These are phyloP conservation scores for Stenocarpella maydis DNA, from an alignment of 2,329 filamentous ascomycete species.

Conservation along the genomic window DNA sequence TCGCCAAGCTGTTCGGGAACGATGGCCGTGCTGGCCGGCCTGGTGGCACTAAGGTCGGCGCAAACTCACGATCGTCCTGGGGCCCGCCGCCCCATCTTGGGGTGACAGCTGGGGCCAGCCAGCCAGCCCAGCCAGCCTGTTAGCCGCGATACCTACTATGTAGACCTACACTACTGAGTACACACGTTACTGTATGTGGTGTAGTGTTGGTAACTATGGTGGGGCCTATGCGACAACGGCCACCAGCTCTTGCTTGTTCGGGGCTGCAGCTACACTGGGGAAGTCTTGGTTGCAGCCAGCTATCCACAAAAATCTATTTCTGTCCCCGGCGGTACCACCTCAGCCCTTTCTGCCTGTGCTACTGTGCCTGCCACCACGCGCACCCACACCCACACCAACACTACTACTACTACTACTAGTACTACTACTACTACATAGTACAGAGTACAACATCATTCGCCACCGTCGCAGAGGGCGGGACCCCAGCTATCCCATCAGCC, in stretches of 20 bases:
- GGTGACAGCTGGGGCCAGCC: constrained; percentile 8
- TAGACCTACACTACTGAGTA: too few relatives aligned
- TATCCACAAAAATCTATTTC: constrained; percentile 10
- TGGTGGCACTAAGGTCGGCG: constrained; percentile 13
- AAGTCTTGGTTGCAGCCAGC: constrained; percentile 12
- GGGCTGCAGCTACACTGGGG: background rate
- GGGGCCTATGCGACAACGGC: constrained; percentile 6
- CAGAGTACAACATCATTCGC: too few relatives aligned
- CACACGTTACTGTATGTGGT: too few relatives aligned
- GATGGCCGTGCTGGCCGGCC: constrained; percentile 8
- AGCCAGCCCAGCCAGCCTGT: too few relatives aligned
- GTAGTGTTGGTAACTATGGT: background rate
- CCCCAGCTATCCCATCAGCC: background rate
- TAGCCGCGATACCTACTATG: too few relatives aligned
- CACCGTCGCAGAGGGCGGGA: too few relatives aligned
- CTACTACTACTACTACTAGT: too few relatives aligned
- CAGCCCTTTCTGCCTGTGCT: constrained; percentile 14
- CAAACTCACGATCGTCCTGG: constrained; percentile 2
- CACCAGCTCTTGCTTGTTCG: background rate
- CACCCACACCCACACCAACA: too few relatives aligned
- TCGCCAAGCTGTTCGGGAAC: constrained; percentile 9
- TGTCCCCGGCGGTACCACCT: constrained; percentile 15
- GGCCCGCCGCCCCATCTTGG: constrained; percentile 1
- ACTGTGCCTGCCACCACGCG: too few relatives aligned
- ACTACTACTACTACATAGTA: too few relatives aligned